Conservation (phyloP, 208 protist species). For the Spongospora subterranea region DNA sequence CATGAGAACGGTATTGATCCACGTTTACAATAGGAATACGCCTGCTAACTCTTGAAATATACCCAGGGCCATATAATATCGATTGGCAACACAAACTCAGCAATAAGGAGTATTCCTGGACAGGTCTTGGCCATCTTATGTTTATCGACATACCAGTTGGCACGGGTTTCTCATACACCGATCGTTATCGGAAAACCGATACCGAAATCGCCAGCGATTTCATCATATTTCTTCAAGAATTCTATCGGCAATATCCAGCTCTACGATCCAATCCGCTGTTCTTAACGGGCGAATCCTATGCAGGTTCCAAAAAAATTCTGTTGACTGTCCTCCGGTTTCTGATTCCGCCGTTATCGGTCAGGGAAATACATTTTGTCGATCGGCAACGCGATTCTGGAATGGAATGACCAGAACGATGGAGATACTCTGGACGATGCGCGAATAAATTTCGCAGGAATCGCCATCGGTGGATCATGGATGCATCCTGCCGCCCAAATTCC, state of each 20-base stretch:
- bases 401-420: background rate
- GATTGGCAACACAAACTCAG: constrained; percentile 2
- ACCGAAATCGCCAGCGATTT: background rate
- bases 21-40: too few species aligned
- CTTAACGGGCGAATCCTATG: constrained; percentile 51
- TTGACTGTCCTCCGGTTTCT: too few species aligned
- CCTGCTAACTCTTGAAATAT: too few species aligned
- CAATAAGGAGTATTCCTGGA: background rate
- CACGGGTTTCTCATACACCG: constrained; percentile 42
- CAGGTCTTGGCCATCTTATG: background rate
- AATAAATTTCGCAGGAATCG: constrained; percentile 10
- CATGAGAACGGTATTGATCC: background rate
- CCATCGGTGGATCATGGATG: background rate
- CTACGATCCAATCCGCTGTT: background rate
- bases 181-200: background rate
- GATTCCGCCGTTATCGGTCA: too few species aligned
- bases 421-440: background rate
- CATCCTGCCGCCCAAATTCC: constrained; percentile 25
- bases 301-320: too few species aligned
- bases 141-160: constrained; percentile 53
- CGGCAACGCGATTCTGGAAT: too few species aligned
- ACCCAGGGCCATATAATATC: constrained; percentile 43
- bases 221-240: background rate
- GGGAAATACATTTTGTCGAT: too few species aligned
- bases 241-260: constrained; percentile 8